Conservation (phyloP, 495 filamentous ascomycete species). For the Neohortaea acidophila region DNA sequence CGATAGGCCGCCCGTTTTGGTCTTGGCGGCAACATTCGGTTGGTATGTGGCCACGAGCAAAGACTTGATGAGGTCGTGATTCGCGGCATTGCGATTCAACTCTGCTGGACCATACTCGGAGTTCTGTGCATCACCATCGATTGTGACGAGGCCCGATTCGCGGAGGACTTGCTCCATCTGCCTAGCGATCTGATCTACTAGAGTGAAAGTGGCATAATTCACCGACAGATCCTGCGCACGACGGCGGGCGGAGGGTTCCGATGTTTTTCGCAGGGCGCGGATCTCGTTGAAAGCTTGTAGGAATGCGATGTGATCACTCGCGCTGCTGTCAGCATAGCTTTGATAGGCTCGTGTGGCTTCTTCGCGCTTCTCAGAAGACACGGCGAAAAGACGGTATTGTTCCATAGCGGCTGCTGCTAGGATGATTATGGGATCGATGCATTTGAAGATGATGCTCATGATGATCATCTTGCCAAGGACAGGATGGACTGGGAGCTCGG, state of each 20-base stretch:
- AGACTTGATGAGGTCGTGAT: conserved; percentile 35
- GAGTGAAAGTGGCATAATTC: conserved; percentile 28
- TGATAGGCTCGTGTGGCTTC: conserved; percentile 23
- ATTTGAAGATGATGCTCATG: conserved; percentile 44
- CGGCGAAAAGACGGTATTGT: conserved; percentile 33
- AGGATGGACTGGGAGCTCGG: conserved; percentile 35
- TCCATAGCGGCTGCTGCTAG: conserved; percentile 31
- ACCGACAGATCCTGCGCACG: conserved; percentile 23
- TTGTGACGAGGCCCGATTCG: conserved; percentile 30
- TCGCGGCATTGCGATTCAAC: conserved; percentile 37
- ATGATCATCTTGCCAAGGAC: conserved; percentile 42
- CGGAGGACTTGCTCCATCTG: conserved; percentile 35
- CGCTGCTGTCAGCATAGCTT: conserved; percentile 29
- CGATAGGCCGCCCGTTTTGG: conserved; percentile 20
- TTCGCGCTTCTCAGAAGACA: conserved; percentile 22
- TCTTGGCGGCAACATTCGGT: conserved; percentile 34
- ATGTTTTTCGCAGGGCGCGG: conserved; percentile 19
- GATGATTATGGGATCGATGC: conserved; percentile 45
- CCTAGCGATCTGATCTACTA: conserved; percentile 29
- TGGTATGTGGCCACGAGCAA: conserved; percentile 34
- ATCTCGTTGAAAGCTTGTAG: conserved; percentile 38
- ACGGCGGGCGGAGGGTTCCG: conserved; percentile 2
- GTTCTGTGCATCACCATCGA: conserved; percentile 14
- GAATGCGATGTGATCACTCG: conserved; percentile 39
- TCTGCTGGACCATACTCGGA: conserved; percentile 29